A percentile compares a stretch with the other conserved stretches of the same genome.
phyloP scores from a whole-genome alignment of 345 rosid genomes.

The Populus deltoides region DNA sequence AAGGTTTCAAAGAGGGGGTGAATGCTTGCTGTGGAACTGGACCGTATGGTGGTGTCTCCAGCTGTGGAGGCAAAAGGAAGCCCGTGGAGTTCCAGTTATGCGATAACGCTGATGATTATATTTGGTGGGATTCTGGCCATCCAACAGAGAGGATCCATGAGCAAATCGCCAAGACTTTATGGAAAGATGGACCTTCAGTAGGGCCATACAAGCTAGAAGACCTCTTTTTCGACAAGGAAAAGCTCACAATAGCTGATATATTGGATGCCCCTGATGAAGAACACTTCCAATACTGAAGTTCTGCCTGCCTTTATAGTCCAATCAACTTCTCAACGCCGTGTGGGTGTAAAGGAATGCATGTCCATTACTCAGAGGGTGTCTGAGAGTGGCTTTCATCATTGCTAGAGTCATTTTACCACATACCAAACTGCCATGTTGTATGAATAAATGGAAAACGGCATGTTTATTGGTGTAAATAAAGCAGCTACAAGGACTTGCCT shows the following conservation, averaged over 20 bases:
- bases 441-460: too few relatives aligned
- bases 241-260: slow-evolving; percentile 33
- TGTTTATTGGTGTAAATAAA: too few relatives aligned
- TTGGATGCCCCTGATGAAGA: slow-evolving; percentile 31
- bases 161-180: slow-evolving; percentile 35
- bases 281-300: slow-evolving; percentile 3
- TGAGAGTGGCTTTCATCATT: too few relatives aligned
- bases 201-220: slow-evolving; percentile 37
- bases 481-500: too few relatives aligned
- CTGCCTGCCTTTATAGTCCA: too few relatives aligned
- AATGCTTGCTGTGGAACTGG: slow-evolving; percentile 53
- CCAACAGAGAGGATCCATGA: slow-evolving; percentile 44
- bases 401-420: too few relatives aligned
- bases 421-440: too few relatives aligned
- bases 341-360: too few relatives aligned
- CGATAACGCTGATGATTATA: slow-evolving; percentile 27
- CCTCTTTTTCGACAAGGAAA: slow-evolving; percentile 36
- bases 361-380: too few relatives aligned
- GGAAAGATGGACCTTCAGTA: slow-evolving; percentile 31
- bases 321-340: too few relatives aligned
- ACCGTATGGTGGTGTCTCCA: slow-evolving; percentile 33
- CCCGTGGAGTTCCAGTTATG: slow-evolving; percentile 31
- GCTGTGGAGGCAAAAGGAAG: slow-evolving; percentile 42
- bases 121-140: slow-evolving; percentile 63
- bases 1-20: slow-evolving; percentile 48